A percentile compares a stretch with the other conserved stretches of the same genome.
phyloP scores from a whole-genome alignment of 2,329 filamentous ascomycete species.

The Niveomyces coronatus region DNA sequence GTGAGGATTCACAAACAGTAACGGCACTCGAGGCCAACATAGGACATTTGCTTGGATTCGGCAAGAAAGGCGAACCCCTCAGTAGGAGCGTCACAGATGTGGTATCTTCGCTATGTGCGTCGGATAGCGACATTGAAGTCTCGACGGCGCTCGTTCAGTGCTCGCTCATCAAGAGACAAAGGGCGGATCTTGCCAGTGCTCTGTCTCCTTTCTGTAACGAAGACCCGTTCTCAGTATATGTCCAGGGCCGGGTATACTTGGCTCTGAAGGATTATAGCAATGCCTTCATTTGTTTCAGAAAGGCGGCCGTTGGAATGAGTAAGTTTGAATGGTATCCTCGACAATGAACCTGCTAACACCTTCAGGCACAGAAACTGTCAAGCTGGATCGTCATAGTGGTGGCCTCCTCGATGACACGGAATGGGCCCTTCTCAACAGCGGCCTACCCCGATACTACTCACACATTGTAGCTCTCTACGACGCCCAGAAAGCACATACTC shows the following conservation, averaged over 20 bases:
- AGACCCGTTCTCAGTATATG: conserved; percentile 61
- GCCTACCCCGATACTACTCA: conserved; percentile 73
- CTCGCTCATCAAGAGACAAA: conserved; percentile 47
- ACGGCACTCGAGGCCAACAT: conserved; percentile 51
- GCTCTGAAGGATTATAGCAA: conserved; percentile 61
- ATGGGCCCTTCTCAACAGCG: conserved; percentile 57
- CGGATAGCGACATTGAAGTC: conserved; percentile 56
- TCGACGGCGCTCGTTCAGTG: conserved; percentile 51
- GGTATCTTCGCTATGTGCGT: conserved; percentile 54
- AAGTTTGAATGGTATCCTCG: conserved; percentile 28
- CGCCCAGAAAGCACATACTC: conserved; percentile 62
- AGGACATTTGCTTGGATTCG: conserved; percentile 53
- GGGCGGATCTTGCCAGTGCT: conserved; percentile 49
- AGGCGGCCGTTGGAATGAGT: conserved; percentile 75
- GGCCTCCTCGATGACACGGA: conserved; percentile 69
- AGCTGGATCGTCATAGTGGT: conserved; percentile 43
- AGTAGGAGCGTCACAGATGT: conserved; percentile 55
- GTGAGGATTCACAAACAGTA: conserved; percentile 37
- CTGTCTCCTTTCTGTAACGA: conserved; percentile 45
- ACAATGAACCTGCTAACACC: conserved; percentile 17
- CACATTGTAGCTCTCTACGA: conserved; percentile 81
- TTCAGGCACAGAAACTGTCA: conserved; percentile 35
- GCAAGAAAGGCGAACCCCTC: conserved; percentile 40
- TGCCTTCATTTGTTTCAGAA: conserved; percentile 69
- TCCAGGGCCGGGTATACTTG: conserved; percentile 72